Evolutionary conservation across 1,139 yeast species (phyloP), one percentile per base, ranked within the genome.

Genomic region (Taphrina populina): DNA sequence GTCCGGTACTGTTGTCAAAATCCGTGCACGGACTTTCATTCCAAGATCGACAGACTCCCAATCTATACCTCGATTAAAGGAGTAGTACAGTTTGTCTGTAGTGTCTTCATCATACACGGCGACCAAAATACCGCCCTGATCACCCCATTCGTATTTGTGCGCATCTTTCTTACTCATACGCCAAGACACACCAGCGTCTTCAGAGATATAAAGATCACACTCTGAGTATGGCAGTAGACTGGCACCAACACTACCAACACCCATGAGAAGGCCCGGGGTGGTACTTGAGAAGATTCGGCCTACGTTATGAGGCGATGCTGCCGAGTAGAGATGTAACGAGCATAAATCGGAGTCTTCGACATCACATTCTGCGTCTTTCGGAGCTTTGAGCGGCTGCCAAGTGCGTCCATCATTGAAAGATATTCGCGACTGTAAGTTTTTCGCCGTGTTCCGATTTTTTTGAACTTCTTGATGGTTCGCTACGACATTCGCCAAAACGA

Each of bases 161-260:
- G 88, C 81, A 36, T 73, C 77, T 36, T 80, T 79, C 23, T 81
- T 64, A 0, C 81, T 78, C 58, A 73, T 67, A 36, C 69, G 69
- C 96, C 96, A 88, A 0, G 82, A 71, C 5, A 76, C 68, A 20
- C 96, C 96, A 34, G 88, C 92, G 69, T 88, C 88, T 60, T 86
- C 76, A 0, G 95, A 85, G 3, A 85, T 65, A 67, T 75, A 87
- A 34, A 73, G 63, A 56, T 71, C 69, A 29, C 72, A 65, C 11
- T 67, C 63, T 6, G 62, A 61, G 43, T 66, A 64, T 4, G 60
- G 58, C 24, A 54, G 58, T 46, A 71, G 61, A 11, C 59, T 44
- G 3, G 61, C 52, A 2, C 74, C 75, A 17, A 62, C 59, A 47
- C 69, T 69, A 20, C 76, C 76, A 39, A 71, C 63, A 21, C 71